Evolutionary conservation across 306 rosid genomes (phyloP).

Genomic region (Quercus gilva): DNA sequence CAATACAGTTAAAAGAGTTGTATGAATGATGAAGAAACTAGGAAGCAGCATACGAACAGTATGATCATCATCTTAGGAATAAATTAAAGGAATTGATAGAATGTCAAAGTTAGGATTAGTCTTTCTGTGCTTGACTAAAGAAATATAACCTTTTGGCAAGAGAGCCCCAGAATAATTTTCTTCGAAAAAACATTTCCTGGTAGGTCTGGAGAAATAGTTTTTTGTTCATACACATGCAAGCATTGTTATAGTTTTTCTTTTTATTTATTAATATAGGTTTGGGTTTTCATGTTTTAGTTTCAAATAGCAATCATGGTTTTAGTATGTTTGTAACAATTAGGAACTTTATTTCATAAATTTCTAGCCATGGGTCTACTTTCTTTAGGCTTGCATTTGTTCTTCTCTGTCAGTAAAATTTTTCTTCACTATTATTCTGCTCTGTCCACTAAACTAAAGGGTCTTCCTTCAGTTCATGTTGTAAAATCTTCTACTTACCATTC

Average conservation of each 20-base stretch:
- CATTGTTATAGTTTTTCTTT: neutral
- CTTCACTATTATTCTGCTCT: neutral
- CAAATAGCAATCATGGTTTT: neutral
- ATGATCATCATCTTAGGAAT: neutral
- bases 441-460: neutral
- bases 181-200: too few relatives aligned
- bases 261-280: neutral
- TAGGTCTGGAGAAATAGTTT: too few relatives aligned
- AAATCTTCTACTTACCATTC: slow-evolving; percentile 22
- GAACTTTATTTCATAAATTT: too few relatives aligned
- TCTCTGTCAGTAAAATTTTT: neutral
- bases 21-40: neutral
- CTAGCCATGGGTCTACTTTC: too few relatives aligned
- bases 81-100: neutral
- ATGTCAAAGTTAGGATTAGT: neutral
- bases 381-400: neutral
- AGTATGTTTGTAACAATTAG: too few relatives aligned
- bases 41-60: neutral
- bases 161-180: too few relatives aligned
- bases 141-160: too few relatives aligned
- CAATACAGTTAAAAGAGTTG: neutral
- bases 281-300: neutral
- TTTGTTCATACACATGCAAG: neutral
- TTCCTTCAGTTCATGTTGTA: neutral
- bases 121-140: neutral